Base-by-base conservation (phyloP, 306 rosid species). In the Cucurbita ficifolia region DNA sequence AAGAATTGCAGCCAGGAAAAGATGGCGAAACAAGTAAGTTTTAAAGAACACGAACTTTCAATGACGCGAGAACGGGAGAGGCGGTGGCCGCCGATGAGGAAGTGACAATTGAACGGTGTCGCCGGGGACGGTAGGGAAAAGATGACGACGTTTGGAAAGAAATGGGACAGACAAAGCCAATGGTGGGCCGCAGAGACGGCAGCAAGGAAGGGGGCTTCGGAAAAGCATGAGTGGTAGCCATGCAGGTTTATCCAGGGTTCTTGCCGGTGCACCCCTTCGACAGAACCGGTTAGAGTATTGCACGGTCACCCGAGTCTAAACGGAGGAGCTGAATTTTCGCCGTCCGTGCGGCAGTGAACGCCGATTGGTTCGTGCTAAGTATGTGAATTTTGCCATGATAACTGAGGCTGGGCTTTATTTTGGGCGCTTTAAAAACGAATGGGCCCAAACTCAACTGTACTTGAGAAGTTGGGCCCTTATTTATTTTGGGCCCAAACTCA, bases 141-240 rank as follows among this genome's bases (percentile, higher is more conserved):
- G 43, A 45, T 10, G 51, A 43, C 63, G 60, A 68, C 48, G 80
- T 14, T 54, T 77, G 75, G 60, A 74, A 14, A n/a, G 80, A 77
- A 79, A 76, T 42, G 2, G 84, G 75, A 29, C 21, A 53, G 74
- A 75, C 56, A 78, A 71, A 55, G 78, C 65, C 49, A 62, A 69
- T 50, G 64, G 82, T 35, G 68, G 82, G 69, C 70, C 70, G 73
- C 9, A 58, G 87, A 14, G 52, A 64, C 46, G 77, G 84, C n/a
- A 79, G 81, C 59, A 82, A 7, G 61, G 68, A 42, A 16, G 76
- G 59, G 21, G 77, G 54, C 76, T 60, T 64, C 24, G 81, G 79
- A 64, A 85, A 82, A 11, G 84, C 51, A 33, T 83, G 76, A 52
- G 65, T 38, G 11, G 82, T 52, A 18, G 87, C 86, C 98, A 92